A percentile compares a stretch with the other conserved stretches of the same genome.
Evolutionary conservation across 2,329 filamentous ascomycete genomes (phyloP).

Genomic region (Chaetomium sp.): DNA sequence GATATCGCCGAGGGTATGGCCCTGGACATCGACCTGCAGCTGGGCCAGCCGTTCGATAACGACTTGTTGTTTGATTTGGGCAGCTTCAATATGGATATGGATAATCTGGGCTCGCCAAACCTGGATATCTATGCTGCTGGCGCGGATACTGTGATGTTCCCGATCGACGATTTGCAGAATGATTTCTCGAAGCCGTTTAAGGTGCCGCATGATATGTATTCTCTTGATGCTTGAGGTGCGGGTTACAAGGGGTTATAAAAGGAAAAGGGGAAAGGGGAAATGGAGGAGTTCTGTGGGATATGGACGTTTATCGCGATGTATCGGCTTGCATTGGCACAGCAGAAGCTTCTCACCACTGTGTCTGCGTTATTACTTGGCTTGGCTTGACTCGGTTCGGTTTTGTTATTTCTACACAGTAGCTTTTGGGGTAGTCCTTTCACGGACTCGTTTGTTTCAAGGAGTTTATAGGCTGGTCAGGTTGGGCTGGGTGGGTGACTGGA

Average conservation of each 20-base stretch:
- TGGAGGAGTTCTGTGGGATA: neutral
- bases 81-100: constrained; percentile 31
- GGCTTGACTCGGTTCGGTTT: too few species aligned
- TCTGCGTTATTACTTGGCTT: too few species aligned
- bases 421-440: too few species aligned
- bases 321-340: too few species aligned
- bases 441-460: too few species aligned
- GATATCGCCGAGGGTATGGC: constrained; percentile 51
- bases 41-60: constrained; percentile 40
- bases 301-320: too few species aligned
- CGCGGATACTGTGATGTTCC: constrained; percentile 23
- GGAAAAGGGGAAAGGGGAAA: neutral
- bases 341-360: too few species aligned
- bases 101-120: constrained; percentile 23
- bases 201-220: constrained; percentile 43
- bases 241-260: neutral
- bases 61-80: constrained; percentile 40
- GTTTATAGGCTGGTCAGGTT: too few species aligned
- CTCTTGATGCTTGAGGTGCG: constrained; percentile 21
- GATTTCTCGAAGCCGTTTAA: constrained; percentile 49
- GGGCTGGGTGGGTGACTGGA: too few species aligned
- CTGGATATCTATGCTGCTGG: constrained; percentile 21
- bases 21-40: constrained; percentile 48
- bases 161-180: constrained; percentile 45
- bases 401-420: too few species aligned